Evolutionary conservation across 1,284 basidiomycete species (phyloP).

Genomic region (Cutaneotrichosporon cutaneum): DNA sequence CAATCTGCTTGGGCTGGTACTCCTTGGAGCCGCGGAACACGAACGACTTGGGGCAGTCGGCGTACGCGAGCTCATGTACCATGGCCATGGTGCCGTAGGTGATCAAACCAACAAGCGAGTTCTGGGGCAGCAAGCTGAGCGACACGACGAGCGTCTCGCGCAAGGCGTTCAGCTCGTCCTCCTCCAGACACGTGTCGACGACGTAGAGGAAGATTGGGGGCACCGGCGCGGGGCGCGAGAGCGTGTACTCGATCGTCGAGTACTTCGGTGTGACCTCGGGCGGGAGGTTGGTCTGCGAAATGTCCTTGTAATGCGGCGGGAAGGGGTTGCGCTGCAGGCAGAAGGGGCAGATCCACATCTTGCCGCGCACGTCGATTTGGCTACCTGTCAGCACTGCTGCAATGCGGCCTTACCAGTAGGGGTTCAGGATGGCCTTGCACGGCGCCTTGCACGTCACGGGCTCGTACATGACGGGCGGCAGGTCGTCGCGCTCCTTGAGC

Average conservation of each 20-base stretch:
- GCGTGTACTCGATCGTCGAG: conserved; percentile 98
- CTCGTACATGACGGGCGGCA: conserved; percentile 95
- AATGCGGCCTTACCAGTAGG: conserved; percentile 74
- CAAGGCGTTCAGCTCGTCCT: conserved; percentile 92
- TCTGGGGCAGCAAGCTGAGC: conserved; percentile 86
- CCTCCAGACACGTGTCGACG: conserved; percentile 95
- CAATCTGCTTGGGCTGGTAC: conserved; percentile 93
- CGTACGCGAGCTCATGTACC: conserved; percentile 97
- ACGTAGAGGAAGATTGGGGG: conserved; percentile 97
- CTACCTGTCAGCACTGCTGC: conserved; percentile 56
- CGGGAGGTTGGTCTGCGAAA: conserved; percentile 93
- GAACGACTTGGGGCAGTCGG: conserved; percentile 95
- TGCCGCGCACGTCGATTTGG: conserved; percentile 97
- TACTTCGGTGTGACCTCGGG: conserved; percentile 96
- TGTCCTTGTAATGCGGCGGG: conserved; percentile 98
- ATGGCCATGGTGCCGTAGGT: conserved; percentile 98
- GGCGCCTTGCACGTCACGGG: conserved; percentile 98
- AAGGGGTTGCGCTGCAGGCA: conserved; percentile 95
- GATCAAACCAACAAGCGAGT: conserved; percentile 91
- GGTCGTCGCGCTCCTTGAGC: conserved; percentile 88
- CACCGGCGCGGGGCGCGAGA: conserved; percentile 83
- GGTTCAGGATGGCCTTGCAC: conserved; percentile 95
- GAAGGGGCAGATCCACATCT: conserved; percentile 99
- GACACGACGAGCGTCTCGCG: conserved; percentile 90
- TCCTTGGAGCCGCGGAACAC: conserved; percentile 99